Percentiles rank a stretch among this genome's conserved stretches.
Evolutionary conservation across 768 basidiomycete genomes (phyloP).

Genomic region (Tricholoma sp.): DNA sequence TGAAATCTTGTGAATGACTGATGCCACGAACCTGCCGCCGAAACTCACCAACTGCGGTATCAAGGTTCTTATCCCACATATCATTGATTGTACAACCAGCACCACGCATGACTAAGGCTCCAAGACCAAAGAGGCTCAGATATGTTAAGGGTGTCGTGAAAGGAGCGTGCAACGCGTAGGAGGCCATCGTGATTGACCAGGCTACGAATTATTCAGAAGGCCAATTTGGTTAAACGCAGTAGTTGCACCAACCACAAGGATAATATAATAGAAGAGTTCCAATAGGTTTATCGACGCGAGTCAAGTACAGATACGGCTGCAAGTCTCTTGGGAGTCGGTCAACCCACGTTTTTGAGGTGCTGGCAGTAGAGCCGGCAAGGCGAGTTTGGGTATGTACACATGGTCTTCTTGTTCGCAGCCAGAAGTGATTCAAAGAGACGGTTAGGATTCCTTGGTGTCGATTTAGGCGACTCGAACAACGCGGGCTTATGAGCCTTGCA

Average conservation of each 20-base stretch:
- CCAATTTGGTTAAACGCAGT: background rate
- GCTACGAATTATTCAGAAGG: slow-evolving; percentile 42
- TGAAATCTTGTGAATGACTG: slow-evolving; percentile 1
- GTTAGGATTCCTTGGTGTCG: background rate
- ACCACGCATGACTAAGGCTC: slow-evolving; percentile 93
- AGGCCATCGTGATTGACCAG: slow-evolving; percentile 98
- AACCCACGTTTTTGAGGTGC: slow-evolving; percentile 48
- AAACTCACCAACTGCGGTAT: slow-evolving; percentile 80
- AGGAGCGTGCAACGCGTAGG: slow-evolving; percentile 71
- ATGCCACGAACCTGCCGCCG: background rate
- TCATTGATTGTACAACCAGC: slow-evolving; percentile 99
- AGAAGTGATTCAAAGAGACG: background rate
- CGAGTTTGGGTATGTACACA: slow-evolving; percentile 4
- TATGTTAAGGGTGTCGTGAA: slow-evolving; percentile 68
- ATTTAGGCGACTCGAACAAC: background rate
- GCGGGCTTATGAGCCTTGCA: background rate
- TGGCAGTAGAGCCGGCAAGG: slow-evolving; percentile 5
- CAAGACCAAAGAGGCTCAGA: slow-evolving; percentile 78
- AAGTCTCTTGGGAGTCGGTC: slow-evolving; percentile 54
- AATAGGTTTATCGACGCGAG: slow-evolving; percentile 93
- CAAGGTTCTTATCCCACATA: slow-evolving; percentile 94
- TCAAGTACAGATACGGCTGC: slow-evolving; percentile 80
- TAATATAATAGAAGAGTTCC: slow-evolving; percentile 89
- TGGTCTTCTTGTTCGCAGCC: background rate
- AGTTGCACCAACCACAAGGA: slow-evolving; percentile 67